These are phyloP conservation scores for Elaeis guineensis DNA, from an alignment of 176 grass and related monocot species.

Conservation along the genomic window DNA sequence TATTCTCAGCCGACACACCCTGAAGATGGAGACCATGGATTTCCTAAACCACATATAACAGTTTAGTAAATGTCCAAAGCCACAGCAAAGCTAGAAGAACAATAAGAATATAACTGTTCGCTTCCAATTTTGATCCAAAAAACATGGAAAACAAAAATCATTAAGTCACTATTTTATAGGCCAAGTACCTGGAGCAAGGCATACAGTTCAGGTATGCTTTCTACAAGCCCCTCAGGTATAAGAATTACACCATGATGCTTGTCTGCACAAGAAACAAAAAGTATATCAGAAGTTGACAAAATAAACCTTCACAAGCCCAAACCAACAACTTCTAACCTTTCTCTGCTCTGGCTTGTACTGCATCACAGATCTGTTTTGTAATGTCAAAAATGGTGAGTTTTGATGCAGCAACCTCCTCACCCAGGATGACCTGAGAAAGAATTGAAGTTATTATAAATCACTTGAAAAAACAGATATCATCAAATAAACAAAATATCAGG, in stretches of 20 bases:
- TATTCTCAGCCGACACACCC: conserved; percentile 83
- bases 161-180: background rate
- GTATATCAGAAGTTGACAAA: background rate
- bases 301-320: background rate
- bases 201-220: conserved; percentile 96
- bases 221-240: conserved; percentile 98
- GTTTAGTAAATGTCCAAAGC: too few species aligned
- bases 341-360: conserved; percentile 73
- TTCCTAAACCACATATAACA: conserved; percentile 53
- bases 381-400: conserved; percentile 99
- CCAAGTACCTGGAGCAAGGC: conserved; percentile 78
- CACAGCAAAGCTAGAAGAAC: background rate
- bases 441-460: background rate
- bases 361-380: conserved; percentile 95
- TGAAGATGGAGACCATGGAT: conserved; percentile 74
- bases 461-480: background rate
- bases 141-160: background rate
- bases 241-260: conserved; percentile 89
- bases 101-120: conserved; percentile 18
- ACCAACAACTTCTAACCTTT: conserved; percentile 34
- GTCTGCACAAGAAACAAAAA: conserved; percentile 34
- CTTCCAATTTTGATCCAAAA: background rate
- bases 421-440: conserved; percentile 70
- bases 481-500: background rate
- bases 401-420: conserved; percentile 87